Evolutionary conservation across 352 stramenopile species (phyloP).

Genomic region (Phytophthora fragariae): DNA sequence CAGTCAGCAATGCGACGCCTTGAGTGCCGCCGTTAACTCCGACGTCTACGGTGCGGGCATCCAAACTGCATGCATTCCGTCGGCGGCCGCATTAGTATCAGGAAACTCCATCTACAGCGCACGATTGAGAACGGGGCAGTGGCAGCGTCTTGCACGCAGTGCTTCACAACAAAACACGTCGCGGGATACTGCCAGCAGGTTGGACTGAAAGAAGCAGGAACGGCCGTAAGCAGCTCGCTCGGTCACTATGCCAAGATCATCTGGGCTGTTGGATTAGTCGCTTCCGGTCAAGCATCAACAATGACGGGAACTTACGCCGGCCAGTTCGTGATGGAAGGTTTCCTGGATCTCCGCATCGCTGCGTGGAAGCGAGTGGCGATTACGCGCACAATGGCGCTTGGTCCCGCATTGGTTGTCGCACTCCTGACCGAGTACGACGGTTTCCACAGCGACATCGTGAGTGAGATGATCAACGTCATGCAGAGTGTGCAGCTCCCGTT

Average conservation of each 20-base stretch:
- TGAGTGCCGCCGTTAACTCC: conserved; percentile 58
- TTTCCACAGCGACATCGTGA: conserved; percentile 52
- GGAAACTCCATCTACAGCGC: conserved; percentile 69
- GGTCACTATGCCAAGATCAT: conserved; percentile 72
- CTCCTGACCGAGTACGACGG: conserved; percentile 47
- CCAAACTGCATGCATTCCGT: conserved; percentile 72
- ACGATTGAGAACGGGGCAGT: conserved; percentile 29
- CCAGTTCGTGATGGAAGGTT: conserved; percentile 96
- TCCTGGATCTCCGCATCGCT: conserved; percentile 85
- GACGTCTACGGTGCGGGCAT: conserved; percentile 55
- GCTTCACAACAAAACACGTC: conserved; percentile 40
- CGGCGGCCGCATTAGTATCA: conserved; percentile 54
- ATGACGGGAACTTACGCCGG: conserved; percentile 96
- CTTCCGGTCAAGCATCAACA: conserved; percentile 89
- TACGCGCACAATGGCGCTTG: conserved; percentile 88
- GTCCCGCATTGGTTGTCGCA: conserved; percentile 77
- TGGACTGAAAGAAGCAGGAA: conserved; percentile 72
- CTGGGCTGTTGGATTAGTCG: conserved; percentile 92
- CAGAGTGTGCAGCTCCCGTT: conserved; percentile 92
- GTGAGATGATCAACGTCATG: conserved; percentile 86
- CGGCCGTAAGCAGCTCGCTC: conserved; percentile 71
- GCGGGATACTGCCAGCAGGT: conserved; percentile 83
- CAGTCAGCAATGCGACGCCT: conserved; percentile 54
- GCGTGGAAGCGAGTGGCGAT: conserved; percentile 87
- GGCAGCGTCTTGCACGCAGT: conserved; percentile 42